Base-by-base conservation (phyloP, 495 filamentous ascomycete genomes). In the Xylaria sp. region DNA sequence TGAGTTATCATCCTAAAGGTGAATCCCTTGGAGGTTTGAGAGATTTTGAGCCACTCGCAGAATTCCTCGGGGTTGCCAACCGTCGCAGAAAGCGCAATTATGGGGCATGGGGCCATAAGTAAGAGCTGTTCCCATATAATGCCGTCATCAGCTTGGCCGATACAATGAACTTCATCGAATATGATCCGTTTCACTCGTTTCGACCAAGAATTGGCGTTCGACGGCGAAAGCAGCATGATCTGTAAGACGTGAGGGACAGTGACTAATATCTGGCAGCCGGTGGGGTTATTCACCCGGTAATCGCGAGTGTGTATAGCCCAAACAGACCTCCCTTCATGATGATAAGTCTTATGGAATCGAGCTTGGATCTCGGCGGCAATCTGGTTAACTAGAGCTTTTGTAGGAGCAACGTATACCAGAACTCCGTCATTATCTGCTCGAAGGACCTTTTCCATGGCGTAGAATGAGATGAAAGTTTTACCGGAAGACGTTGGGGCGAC, bases 111-210 rank as follows among this genome's bases (percentile, higher is more conserved):
- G 0, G 92, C 85, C 35, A 93, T 80, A 0, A 94, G 85, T 15
- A 94, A 81, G 11, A 95, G 82, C 73, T 95, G 92, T 72, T 95
- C 92, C 92, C 92, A 95, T 1, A 95, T 84, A 14, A 93, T 80
- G 63, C 92, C 92, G 74, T 95, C 92, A 21, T 94, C 89, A 2
- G 89, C 86, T 77, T 93, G 89, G 0, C 92, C 91, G 67, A 94
- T 93, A 19, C 85, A 93, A 77, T 95, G 92, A n/a, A 94, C 87
- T 79, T 94, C 92, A 71, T 95, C 93, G 68, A 94, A 94, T 44
- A 94, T 94, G 74, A 95, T 93, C 17, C 90, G 83, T 67, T 86
- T 90, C 5, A 95, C 83, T 66, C 89, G 79, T 3, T 81, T 80
- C 2, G 92, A 85, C 90, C 91, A 95, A 5, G 88, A 82, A 19